phyloP scores from a whole-genome alignment of 768 basidiomycete species.

The Hebeloma cylindrosporum region DNA sequence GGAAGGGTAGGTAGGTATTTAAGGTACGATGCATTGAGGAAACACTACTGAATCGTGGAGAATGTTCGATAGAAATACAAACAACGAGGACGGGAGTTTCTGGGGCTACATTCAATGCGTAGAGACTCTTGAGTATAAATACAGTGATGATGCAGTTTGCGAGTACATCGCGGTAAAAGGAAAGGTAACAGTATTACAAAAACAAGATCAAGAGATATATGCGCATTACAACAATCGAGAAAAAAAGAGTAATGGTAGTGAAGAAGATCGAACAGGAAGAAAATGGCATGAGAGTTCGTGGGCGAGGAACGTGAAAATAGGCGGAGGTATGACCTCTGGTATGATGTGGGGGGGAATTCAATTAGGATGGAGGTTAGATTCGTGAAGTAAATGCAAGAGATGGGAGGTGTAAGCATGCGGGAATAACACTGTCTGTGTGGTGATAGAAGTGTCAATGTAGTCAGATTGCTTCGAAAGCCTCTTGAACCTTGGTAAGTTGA shows the following conservation, averaged over 20 bases:
- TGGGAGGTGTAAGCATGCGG: slow-evolving; percentile 3
- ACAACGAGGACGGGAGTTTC: too few species aligned
- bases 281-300: slow-evolving; percentile 9
- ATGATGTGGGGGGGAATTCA: slow-evolving; percentile 6
- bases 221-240: slow-evolving; percentile 3
- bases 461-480: slow-evolving; percentile 42
- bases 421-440: slow-evolving; percentile 7
- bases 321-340: slow-evolving; percentile 12
- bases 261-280: slow-evolving; percentile 11
- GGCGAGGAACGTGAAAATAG: slow-evolving; percentile 10
- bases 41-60: too few species aligned
- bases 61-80: slow-evolving; percentile 5
- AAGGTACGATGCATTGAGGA: too few species aligned
- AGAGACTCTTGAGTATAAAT: too few species aligned
- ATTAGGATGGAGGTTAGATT: slow-evolving; percentile 4
- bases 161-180: too few species aligned
- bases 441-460: slow-evolving; percentile 10
- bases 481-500: slow-evolving; percentile 47
- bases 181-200: neutral
- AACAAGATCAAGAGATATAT: slow-evolving; percentile 1
- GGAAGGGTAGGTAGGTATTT: too few species aligned
- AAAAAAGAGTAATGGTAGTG: slow-evolving; percentile 3
- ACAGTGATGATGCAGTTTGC: slow-evolving; percentile 1
- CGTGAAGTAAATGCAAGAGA: slow-evolving; percentile 1
- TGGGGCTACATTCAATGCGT: too few species aligned